Base-by-base conservation (phyloP, 495 filamentous ascomycete genomes). In the Astrothelium subdiscretum region DNA sequence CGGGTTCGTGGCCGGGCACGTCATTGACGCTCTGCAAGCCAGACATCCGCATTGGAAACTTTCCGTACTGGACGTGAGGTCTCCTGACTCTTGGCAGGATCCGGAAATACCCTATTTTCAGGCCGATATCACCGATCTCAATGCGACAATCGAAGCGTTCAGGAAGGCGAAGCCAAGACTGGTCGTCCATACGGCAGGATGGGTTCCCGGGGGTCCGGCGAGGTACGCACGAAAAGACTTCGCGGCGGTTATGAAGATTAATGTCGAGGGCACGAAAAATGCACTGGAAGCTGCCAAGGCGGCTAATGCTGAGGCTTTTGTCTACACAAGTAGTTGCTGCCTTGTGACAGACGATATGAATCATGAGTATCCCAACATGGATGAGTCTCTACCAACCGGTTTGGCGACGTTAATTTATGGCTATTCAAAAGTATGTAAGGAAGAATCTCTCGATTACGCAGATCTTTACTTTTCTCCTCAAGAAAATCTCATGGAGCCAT, bases 261-360 rank as follows among this genome's bases (percentile, higher is more conserved):
- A 79, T 65, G 70, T 78, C 51, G 66, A 69, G 58, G 79, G 79
- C 15, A 78, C 79, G 20, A 68, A 63, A 29, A 75, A 79, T 67
- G 62, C 79, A 12, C 67, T 80, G 13, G 60, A 69, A 8, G 74
- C 72, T 22, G 66, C 74, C 0, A 63, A 68, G 59, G 65, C 67
- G 8, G 54, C 65, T 20, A 68, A 69, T 2, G 77, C 76, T 13
- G 66, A 67, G 52, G 74, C 68, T 2, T 72, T 81, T 40, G 68
- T 80, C 60, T 76, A 74, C 66, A 81, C 79, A 32, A 80, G 79
- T 62, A 79, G 71, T 63, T 83, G 80, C 64, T 80, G 80, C 26
- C 77, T 79, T 43, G 72, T 83, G 57, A 79, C 75, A 15, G 83
- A 87, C 70, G 78, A 85, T 65, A 68, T 83, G 69, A 70, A 70